These are phyloP conservation scores for Penicillium desertorum DNA, from an alignment of 495 filamentous ascomycete species.

Conservation along the genomic window DNA sequence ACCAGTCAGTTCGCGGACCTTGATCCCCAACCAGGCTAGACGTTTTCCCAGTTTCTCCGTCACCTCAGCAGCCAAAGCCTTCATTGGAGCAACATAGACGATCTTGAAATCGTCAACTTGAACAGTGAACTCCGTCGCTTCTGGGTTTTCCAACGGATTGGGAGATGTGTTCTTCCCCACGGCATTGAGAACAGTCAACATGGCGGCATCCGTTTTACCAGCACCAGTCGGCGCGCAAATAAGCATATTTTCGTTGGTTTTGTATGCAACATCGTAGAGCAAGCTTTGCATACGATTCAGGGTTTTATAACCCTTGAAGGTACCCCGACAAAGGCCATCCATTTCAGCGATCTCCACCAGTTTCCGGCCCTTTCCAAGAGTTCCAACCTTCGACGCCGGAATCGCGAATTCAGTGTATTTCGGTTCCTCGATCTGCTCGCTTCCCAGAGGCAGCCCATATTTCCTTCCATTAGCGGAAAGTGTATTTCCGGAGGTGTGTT, in stretches of 20 bases:
- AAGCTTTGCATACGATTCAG: conserved; percentile 98
- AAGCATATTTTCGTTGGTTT: conserved; percentile 96
- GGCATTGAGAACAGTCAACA: conserved; percentile 89
- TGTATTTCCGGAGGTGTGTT: conserved; percentile 77
- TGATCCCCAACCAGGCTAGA: conserved; percentile 87
- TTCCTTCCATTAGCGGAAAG: conserved; percentile 71
- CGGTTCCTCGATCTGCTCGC: conserved; percentile 56
- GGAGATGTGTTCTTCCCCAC: conserved; percentile 82
- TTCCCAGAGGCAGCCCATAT: conserved; percentile 72
- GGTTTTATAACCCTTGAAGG: conserved; percentile 89
- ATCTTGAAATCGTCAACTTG: conserved; percentile 83
- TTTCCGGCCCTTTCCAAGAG: conserved; percentile 64
- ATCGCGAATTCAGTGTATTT: conserved; percentile 88
- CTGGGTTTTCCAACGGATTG: conserved; percentile 70
- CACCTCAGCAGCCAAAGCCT: conserved; percentile 93
- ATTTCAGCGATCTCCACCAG: conserved; percentile 75
- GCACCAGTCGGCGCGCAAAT: conserved; percentile 98
- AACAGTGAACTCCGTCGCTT: conserved; percentile 73
- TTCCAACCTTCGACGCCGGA: conserved; percentile 78
- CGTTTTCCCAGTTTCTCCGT: conserved; percentile 92
- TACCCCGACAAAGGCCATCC: conserved; percentile 86
- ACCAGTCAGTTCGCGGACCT: conserved; percentile 88
- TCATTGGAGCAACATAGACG: conserved; percentile 57
- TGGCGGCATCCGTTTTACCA: conserved; percentile 98
- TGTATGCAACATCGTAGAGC: conserved; percentile 93